Evolutionary conservation across 768 basidiomycete species (phyloP).

Genomic region (Tricholoma saponaceum): DNA sequence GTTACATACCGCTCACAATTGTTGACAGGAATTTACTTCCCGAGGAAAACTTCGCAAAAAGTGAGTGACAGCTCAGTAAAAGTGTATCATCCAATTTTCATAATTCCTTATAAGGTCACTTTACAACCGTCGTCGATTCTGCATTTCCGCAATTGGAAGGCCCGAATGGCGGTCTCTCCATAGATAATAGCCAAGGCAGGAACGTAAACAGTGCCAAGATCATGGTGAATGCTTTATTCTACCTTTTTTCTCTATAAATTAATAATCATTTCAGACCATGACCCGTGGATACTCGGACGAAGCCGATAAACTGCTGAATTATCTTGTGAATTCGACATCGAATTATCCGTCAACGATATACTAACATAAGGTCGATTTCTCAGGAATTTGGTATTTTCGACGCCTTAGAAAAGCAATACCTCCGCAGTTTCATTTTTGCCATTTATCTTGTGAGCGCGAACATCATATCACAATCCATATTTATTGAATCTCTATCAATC

Average conservation of each 20-base stretch:
- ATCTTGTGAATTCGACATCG: constrained; percentile 49
- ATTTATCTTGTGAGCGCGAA: constrained; percentile 64
- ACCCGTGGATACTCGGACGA: constrained; percentile 77
- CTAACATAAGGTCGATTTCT: not conserved
- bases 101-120: constrained; percentile 39
- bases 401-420: constrained; percentile 79
- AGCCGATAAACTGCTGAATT: constrained; percentile 78
- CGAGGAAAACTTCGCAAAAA: constrained; percentile 72
- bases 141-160: constrained; percentile 22
- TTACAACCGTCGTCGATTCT: constrained; percentile 47
- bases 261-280: constrained; percentile 39
- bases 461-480: not conserved
- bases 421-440: constrained; percentile 82
- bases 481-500: not conserved
- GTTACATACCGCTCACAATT: not conserved
- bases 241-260: not conserved
- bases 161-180: constrained; percentile 31
- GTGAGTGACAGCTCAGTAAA: constrained; percentile 27
- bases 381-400: constrained; percentile 88
- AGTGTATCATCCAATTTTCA: not conserved
- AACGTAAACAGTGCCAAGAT: constrained; percentile 66
- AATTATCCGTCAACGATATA: constrained; percentile 1
- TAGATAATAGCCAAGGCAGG: constrained; percentile 30
- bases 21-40: constrained; percentile 65
- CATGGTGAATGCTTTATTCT: constrained; percentile 36